These are phyloP conservation scores for Gastrolobium villosum DNA, from an alignment of 306 rosid species.

Conservation along the genomic window DNA sequence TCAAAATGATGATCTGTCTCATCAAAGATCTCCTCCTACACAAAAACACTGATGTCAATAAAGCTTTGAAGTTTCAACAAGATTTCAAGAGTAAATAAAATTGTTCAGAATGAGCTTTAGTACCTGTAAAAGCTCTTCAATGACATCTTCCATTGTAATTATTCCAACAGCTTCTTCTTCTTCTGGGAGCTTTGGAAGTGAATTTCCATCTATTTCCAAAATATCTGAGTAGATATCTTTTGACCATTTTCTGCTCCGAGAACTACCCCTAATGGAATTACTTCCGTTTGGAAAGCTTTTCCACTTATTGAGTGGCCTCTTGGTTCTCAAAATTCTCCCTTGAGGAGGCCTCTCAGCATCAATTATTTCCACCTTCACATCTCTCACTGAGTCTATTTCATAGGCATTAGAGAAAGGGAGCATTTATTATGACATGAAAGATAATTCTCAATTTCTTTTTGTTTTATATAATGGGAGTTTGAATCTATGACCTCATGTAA, in stretches of 20 bases:
- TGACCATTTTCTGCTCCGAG: slow-evolving; percentile 87
- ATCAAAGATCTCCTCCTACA: slow-evolving; percentile 96
- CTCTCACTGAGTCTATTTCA: slow-evolving; percentile 58
- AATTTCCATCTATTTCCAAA: slow-evolving; percentile 71
- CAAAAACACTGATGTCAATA: slow-evolving; percentile 14
- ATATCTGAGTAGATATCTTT: slow-evolving; percentile 86
- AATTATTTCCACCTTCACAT: slow-evolving; percentile 75
- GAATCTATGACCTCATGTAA: no score
- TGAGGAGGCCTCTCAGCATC: slow-evolving; percentile 68
- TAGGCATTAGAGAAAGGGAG: slow-evolving; percentile 5
- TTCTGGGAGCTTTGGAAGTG: slow-evolving; percentile 80
- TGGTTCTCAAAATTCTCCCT: slow-evolving; percentile 65
- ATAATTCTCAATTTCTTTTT: background rate
- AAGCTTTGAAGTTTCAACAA: background rate
- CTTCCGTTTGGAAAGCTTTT: slow-evolving; percentile 72
- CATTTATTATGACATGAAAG: background rate
- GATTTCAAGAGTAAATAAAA: background rate
- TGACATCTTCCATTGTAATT: slow-evolving; percentile 94
- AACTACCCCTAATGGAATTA: slow-evolving; percentile 58
- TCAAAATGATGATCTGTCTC: slow-evolving; percentile 94
- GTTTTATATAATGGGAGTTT: no score
- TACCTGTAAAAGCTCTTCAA: slow-evolving; percentile 99
- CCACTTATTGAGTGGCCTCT: slow-evolving; percentile 71
- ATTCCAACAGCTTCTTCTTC: slow-evolving; percentile 93
- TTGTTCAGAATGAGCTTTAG: background rate